Evolutionary conservation across 305 asterid genomes (phyloP).

Genomic region (Rubia balearica): DNA sequence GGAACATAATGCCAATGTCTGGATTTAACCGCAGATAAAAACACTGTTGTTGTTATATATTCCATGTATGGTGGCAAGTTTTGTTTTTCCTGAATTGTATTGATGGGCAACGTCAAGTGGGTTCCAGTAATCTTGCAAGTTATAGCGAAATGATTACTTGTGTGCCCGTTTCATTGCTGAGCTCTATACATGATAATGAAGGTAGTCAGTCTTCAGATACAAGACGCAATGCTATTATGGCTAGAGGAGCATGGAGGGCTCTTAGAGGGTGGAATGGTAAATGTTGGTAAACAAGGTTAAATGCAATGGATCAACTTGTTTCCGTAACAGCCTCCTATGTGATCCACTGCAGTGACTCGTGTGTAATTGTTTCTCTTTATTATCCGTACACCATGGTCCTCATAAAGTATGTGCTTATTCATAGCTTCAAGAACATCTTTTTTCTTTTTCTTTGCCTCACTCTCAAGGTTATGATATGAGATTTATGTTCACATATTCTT

Average conservation of each 20-base stretch:
- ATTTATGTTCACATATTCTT: slow-evolving; percentile 65
- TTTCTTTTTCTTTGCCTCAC: background rate
- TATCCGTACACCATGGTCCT: background rate
- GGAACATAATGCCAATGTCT: slow-evolving; percentile 28
- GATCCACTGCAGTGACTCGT: slow-evolving; percentile 68
- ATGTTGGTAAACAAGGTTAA: slow-evolving; percentile 48
- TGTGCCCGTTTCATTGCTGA: slow-evolving; percentile 58
- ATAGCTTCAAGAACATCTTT: background rate
- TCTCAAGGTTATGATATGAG: slow-evolving; percentile 48
- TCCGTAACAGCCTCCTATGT: slow-evolving; percentile 65
- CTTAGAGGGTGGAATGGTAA: slow-evolving; percentile 51
- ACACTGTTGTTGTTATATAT: slow-evolving; percentile 65
- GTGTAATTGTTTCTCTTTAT: slow-evolving; percentile 36
- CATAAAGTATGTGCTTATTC: background rate
- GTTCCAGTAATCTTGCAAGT: slow-evolving; percentile 63
- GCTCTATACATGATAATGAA: slow-evolving; percentile 35
- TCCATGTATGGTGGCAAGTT: slow-evolving; percentile 47
- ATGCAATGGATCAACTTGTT: slow-evolving; percentile 58
- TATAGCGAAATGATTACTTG: slow-evolving; percentile 79
- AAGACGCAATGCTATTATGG: slow-evolving; percentile 87
- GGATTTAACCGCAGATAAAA: slow-evolving; percentile 40
- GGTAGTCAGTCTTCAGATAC: slow-evolving; percentile 43
- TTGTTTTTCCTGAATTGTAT: slow-evolving; percentile 65
- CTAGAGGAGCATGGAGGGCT: slow-evolving; percentile 80
- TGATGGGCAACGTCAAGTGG: slow-evolving; percentile 78